Evolutionary conservation across 208 protist genomes (phyloP).

Genomic region (Tritrichomonas foetus): DNA sequence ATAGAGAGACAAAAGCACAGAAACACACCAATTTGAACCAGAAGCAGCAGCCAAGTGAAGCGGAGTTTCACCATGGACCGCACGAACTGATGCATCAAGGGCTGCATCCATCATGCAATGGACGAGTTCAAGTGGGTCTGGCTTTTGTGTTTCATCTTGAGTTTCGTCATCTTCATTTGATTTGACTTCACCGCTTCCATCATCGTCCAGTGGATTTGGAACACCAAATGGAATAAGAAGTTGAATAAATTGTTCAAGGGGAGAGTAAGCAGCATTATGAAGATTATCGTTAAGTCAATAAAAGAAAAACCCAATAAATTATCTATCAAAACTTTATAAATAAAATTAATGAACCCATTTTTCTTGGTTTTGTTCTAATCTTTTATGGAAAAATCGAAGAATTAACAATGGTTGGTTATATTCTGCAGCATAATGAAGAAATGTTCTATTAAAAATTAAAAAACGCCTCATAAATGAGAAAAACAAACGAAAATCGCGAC

Average conservation of each 20-base stretch:
- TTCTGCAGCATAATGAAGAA: slow-evolving; percentile 36
- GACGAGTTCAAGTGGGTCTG: neutral
- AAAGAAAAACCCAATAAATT: neutral
- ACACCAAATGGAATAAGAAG: neutral
- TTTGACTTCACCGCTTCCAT: neutral
- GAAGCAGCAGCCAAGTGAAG: neutral
- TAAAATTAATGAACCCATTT: neutral
- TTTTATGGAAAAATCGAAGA: neutral
- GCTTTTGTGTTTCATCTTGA: neutral
- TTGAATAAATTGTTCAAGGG: neutral
- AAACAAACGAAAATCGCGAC: neutral
- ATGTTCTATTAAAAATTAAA: neutral
- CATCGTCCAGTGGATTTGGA: neutral
- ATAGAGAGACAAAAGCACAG: neutral
- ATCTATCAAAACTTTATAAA: neutral
- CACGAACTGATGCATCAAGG: neutral
- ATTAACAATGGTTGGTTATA: slow-evolving; percentile 11
- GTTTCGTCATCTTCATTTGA: neutral
- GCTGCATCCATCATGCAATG: neutral
- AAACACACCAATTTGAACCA: neutral
- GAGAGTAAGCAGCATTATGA: neutral
- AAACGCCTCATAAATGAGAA: neutral
- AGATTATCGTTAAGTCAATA: neutral
- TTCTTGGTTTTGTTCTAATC: neutral
- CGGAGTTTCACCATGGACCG: neutral